These are phyloP conservation scores for Paspalum vaginatum DNA, from an alignment of 176 grass and related monocot genomes.

Conservation along the genomic window DNA sequence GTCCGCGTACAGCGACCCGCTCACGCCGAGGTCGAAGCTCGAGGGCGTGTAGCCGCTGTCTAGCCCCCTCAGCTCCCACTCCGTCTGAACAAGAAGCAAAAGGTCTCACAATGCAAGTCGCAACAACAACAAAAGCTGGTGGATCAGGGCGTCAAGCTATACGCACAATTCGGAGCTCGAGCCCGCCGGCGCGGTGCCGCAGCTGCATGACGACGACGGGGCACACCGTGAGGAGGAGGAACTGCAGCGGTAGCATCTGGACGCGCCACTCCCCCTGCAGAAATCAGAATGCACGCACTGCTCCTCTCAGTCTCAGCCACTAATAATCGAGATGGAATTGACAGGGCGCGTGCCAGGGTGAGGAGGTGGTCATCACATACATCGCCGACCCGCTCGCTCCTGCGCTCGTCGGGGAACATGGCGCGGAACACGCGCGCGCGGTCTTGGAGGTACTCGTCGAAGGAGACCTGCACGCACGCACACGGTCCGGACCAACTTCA, in stretches of 20 bases:
- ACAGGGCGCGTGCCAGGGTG: background rate
- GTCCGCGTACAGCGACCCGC: slow-evolving; percentile 64
- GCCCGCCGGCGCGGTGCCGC: slow-evolving; percentile 41
- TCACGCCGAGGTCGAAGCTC: slow-evolving; percentile 62
- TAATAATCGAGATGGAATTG: background rate
- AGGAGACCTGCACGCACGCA: slow-evolving; percentile 50
- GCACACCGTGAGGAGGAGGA: slow-evolving; percentile 73
- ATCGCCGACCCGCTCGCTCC: slow-evolving; percentile 67
- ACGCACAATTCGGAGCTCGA: slow-evolving; percentile 68
- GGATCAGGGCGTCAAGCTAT: too few relatives aligned
- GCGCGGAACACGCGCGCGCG: slow-evolving; percentile 67
- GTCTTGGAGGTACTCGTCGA: slow-evolving; percentile 76
- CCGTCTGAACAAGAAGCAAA: slow-evolving; percentile 41
- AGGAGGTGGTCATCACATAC: slow-evolving; percentile 11
- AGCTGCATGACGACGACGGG: slow-evolving; percentile 84
- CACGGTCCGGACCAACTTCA: background rate
- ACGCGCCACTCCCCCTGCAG: slow-evolving; percentile 69
- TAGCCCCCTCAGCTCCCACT: slow-evolving; percentile 77
- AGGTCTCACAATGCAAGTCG: too few relatives aligned
- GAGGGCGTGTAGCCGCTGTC: slow-evolving; percentile 46
- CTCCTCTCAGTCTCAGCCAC: too few relatives aligned
- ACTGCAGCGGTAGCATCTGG: slow-evolving; percentile 81
- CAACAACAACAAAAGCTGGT: too few relatives aligned
- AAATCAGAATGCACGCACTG: background rate
- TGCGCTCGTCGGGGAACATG: slow-evolving; percentile 76